Evolutionary conservation across 495 filamentous ascomycete species (phyloP).

Genomic region (Halenospora varia): DNA sequence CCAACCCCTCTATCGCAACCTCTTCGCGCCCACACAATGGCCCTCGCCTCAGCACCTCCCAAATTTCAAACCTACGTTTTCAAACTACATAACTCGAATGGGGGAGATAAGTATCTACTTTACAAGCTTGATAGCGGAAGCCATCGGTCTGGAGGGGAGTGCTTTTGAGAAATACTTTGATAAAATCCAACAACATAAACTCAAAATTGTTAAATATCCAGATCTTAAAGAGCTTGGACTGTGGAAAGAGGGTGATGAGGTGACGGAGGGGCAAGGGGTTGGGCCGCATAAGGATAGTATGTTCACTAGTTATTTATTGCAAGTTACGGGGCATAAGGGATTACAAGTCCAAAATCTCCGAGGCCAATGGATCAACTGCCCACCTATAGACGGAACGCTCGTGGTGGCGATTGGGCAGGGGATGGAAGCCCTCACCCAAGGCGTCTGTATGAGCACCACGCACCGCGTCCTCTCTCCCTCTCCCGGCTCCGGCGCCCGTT

Average conservation of each 20-base stretch:
- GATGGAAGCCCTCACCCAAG: constrained; percentile 83
- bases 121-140: constrained; percentile 82
- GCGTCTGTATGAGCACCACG: constrained; percentile 82
- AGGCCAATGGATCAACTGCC: constrained; percentile 78
- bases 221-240: constrained; percentile 47
- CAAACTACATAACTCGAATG: constrained; percentile 75
- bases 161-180: constrained; percentile 87
- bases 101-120: constrained; percentile 67
- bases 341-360: constrained; percentile 85
- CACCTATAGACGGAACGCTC: constrained; percentile 56
- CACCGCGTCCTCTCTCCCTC: constrained; percentile 72
- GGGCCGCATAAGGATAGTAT: constrained; percentile 95
- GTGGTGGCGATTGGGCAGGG: constrained; percentile 94
- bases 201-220: constrained; percentile 91
- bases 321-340: constrained; percentile 73
- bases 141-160: constrained; percentile 64
- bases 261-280: constrained; percentile 60
- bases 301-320: constrained; percentile 81
- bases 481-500: constrained; percentile 66
- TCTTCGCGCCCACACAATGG: constrained; percentile 90
- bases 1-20: constrained; percentile 72
- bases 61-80: constrained; percentile 63
- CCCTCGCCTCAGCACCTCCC: constrained; percentile 65
- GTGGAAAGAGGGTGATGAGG: constrained; percentile 35
- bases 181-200: constrained; percentile 74